These are phyloP conservation scores for Alternaria burnsii DNA, from an alignment of 2,329 filamentous ascomycete species.

Conservation along the genomic window DNA sequence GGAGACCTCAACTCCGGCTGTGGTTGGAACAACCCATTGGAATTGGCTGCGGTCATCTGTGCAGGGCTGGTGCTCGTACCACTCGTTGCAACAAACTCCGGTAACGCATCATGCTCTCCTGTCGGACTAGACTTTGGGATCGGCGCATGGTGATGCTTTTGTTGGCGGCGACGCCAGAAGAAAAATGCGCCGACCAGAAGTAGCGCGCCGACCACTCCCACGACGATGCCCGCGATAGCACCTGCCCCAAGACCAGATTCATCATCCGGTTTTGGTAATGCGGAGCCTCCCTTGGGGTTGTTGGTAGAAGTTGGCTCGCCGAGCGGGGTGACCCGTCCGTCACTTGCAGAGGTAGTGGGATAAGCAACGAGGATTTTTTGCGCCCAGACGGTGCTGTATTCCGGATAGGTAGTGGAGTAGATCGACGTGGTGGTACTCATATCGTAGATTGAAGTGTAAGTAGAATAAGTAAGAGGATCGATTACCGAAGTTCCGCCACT, in stretches of 20 bases:
- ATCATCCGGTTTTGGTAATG: neutral
- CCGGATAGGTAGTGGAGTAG: neutral
- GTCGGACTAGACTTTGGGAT: neutral
- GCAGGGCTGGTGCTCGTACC: neutral
- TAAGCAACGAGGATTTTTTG: neutral
- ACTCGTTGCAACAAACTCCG: neutral
- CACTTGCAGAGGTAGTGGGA: neutral
- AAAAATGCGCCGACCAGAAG: neutral
- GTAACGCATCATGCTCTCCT: neutral
- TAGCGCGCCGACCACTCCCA: neutral
- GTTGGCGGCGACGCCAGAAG: constrained; percentile 1
- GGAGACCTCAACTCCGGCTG: neutral
- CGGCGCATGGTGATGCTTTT: neutral
- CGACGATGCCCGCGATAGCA: neutral
- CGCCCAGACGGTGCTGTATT: neutral
- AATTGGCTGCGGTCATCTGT: neutral
- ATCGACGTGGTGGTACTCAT: neutral
- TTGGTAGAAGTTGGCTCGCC: neutral
- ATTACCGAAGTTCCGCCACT: neutral
- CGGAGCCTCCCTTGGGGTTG: neutral
- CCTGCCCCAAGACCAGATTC: neutral
- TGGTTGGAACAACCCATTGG: constrained; percentile 3
- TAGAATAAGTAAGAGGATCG: neutral
- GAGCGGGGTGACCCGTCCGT: neutral
- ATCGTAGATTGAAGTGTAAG: neutral